phyloP scores from a whole-genome alignment of 495 filamentous ascomycete species.

The Podospora tetraspora region DNA sequence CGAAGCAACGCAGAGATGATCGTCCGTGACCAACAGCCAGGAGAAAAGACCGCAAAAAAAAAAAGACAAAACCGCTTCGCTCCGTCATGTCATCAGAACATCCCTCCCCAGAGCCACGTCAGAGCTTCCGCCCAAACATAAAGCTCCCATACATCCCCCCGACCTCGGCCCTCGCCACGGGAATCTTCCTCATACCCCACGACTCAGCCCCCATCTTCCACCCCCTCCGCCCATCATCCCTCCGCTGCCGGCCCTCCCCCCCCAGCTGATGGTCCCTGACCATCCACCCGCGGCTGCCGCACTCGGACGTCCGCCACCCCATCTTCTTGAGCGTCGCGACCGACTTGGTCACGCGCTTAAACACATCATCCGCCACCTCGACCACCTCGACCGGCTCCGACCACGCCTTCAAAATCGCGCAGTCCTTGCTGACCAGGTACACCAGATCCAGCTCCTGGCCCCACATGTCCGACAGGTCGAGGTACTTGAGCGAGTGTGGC shows the following conservation, averaged over 20 bases:
- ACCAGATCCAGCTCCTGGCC: conserved; percentile 54
- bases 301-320: conserved; percentile 66
- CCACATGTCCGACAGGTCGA: conserved; percentile 64
- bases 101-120: conserved; percentile 12
- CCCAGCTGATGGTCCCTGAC: conserved; percentile 42
- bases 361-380: conserved; percentile 69
- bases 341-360: conserved; percentile 53
- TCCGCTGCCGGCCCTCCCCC: neutral
- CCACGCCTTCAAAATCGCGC: conserved; percentile 53
- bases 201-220: conserved; percentile 91
- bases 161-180: conserved; percentile 70
- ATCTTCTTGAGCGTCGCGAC: conserved; percentile 34
- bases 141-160: conserved; percentile 83
- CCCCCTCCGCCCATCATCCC: conserved; percentile 48
- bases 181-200: conserved; percentile 86
- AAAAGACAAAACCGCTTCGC: neutral
- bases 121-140: conserved; percentile 61
- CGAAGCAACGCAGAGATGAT: neutral
- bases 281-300: conserved; percentile 60
- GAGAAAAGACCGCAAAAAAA: neutral
- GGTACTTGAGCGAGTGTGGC: conserved; percentile 64
- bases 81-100: neutral
- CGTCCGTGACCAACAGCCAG: neutral
- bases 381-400: conserved; percentile 74
- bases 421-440: conserved; percentile 56